Evolutionary conservation across 805 yeast genomes (phyloP).

Genomic region (Saccharomycopsis capsularis): DNA sequence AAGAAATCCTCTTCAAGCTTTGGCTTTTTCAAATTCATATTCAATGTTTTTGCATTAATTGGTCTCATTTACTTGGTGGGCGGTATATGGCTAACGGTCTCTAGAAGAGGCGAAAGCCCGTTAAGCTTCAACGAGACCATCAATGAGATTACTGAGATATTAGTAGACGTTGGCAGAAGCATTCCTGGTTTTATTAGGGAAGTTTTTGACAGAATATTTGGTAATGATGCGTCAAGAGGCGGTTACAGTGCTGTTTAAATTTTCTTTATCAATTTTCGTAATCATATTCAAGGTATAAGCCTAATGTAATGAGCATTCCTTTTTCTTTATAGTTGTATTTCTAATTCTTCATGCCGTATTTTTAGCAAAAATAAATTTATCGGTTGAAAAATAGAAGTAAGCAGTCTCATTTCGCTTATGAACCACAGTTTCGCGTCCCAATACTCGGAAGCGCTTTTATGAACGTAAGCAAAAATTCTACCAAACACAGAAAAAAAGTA

Average conservation of each 20-base stretch:
- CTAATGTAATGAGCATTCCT: no score
- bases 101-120: conserved; percentile 58
- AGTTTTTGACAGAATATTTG: conserved; percentile 56
- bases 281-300: no score
- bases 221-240: conserved; percentile 51
- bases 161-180: conserved; percentile 48
- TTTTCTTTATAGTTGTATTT: no score
- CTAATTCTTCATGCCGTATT: no score
- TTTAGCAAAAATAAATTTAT: no score
- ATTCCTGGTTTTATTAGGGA: conserved; percentile 64
- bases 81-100: conserved; percentile 70
- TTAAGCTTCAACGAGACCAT: conserved; percentile 69
- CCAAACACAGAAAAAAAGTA: no score
- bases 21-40: conserved; percentile 81
- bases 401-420: no score
- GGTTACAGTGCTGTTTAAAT: conserved; percentile 84
- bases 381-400: no score
- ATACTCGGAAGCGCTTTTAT: no score
- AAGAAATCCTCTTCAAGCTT: conserved; percentile 38
- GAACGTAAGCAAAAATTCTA: no score
- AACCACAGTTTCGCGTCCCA: no score
- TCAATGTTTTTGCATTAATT: conserved; percentile 63
- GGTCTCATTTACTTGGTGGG: conserved; percentile 66
- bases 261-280: no score
- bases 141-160: conserved; percentile 64